phyloP scores from a whole-genome alignment of 2,329 filamentous ascomycete species.

The Coniochaeta ligniaria region DNA sequence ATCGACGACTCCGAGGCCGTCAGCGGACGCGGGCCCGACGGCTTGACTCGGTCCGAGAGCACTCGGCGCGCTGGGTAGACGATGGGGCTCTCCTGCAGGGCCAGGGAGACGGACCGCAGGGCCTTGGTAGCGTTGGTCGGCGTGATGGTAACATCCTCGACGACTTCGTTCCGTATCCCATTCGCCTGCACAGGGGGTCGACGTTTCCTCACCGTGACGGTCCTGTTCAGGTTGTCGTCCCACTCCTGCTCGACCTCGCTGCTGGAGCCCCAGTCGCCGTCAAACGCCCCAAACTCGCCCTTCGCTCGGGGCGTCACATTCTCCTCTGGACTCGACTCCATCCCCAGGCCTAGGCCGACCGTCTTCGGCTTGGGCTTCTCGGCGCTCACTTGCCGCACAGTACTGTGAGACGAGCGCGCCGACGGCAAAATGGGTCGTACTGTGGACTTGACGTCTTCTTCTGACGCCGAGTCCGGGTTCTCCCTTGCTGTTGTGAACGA shows the following conservation, averaged over 20 bases:
- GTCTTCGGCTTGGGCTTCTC: conserved; percentile 23
- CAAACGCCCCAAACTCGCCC: conserved; percentile 46
- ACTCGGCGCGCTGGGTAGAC: conserved; percentile 28
- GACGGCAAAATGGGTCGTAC: conserved; percentile 31
- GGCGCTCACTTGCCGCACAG: conserved; percentile 29
- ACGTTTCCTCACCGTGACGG: conserved; percentile 45
- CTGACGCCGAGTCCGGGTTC: conserved; percentile 54
- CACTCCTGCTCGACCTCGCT: conserved; percentile 46
- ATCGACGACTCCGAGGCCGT: conserved; percentile 30
- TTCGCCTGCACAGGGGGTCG: conserved; percentile 18
- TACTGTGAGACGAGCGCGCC: conserved; percentile 34
- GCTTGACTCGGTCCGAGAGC: conserved; percentile 16
- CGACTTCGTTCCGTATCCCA: conserved; percentile 26
- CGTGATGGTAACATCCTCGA: conserved; percentile 39
- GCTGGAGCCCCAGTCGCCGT: conserved; percentile 48
- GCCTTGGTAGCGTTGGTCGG: conserved; percentile 46
- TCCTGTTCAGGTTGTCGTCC: conserved; percentile 45
- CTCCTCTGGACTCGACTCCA: conserved; percentile 32
- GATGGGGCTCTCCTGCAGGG: conserved; percentile 28
- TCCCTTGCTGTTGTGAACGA: conserved; percentile 69
- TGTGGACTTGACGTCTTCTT: conserved; percentile 46
- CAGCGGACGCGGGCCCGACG: conserved; percentile 14
- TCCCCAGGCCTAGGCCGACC: conserved; percentile 34
- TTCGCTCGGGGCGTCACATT: conserved; percentile 33
- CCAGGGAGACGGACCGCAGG: conserved; percentile 36